Conservation (phyloP, 768 basidiomycete species). For the Suillus decipiens region DNA sequence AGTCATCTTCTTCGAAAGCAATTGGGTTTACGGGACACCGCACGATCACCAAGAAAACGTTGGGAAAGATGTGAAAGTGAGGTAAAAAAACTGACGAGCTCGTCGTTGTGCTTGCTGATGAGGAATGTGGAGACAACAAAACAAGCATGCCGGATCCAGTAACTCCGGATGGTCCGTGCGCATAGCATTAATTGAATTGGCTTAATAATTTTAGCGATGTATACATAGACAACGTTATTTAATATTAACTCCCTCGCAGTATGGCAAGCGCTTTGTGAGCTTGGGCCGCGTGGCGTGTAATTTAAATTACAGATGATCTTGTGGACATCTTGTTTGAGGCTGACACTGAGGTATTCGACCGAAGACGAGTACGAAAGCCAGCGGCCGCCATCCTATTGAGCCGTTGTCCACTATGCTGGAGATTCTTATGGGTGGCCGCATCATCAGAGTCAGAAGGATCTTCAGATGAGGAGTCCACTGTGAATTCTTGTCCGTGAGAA, state of each 20-base stretch:
- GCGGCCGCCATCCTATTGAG: slow-evolving; percentile 19
- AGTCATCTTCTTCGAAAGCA: slow-evolving; percentile 56
- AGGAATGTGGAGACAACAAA: slow-evolving; percentile 4
- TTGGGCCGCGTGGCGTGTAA: not conserved
- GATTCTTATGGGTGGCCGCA: slow-evolving; percentile 24
- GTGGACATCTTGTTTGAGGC: not conserved
- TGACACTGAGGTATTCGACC: not conserved
- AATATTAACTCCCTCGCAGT: not conserved
- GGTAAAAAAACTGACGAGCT: slow-evolving; percentile 1
- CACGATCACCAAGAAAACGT: slow-evolving; percentile 59
- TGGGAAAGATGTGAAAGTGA: slow-evolving; percentile 5
- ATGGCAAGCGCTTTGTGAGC: not conserved
- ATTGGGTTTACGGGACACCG: slow-evolving; percentile 78
- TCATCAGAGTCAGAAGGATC: slow-evolving; percentile 32
- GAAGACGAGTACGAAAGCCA: slow-evolving; percentile 1
- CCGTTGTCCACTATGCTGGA: slow-evolving; percentile 18
- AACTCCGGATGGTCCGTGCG: slow-evolving; percentile 21
- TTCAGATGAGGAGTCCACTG: slow-evolving; percentile 1
- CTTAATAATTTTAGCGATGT: not conserved
- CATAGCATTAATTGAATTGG: not conserved
- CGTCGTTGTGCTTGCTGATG: slow-evolving; percentile 8
- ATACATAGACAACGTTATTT: not conserved
- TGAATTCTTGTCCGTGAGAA: slow-evolving; percentile 1
- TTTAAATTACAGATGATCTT: not conserved
- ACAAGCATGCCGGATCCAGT: slow-evolving; percentile 8